Evolutionary conservation across 2,329 filamentous ascomycete genomes (phyloP).

Genomic region (Colletotrichum truncatum): DNA sequence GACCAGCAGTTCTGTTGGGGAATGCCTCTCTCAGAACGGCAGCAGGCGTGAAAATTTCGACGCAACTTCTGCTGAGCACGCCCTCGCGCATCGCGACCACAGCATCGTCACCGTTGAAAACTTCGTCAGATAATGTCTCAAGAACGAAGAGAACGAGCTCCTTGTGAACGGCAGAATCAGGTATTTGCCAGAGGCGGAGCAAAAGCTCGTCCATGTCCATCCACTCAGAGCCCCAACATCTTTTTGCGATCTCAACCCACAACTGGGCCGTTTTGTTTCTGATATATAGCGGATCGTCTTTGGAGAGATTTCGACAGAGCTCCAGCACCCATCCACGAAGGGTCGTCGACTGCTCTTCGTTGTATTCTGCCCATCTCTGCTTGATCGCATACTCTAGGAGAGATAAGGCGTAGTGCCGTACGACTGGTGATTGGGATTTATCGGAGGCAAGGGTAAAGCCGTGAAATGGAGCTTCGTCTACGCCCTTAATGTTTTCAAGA

Average conservation of each 20-base stretch:
- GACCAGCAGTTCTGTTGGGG: conserved; percentile 73
- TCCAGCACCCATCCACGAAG: conserved; percentile 82
- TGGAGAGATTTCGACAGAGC: conserved; percentile 76
- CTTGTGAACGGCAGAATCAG: conserved; percentile 72
- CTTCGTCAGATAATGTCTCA: conserved; percentile 92
- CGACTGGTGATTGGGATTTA: conserved; percentile 77
- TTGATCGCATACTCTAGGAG: conserved; percentile 90
- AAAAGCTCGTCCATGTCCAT: conserved; percentile 91
- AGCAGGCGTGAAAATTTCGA: conserved; percentile 91
- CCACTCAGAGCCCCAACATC: conserved; percentile 93
- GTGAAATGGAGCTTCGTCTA: conserved; percentile 81
- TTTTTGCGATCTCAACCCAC: conserved; percentile 94
- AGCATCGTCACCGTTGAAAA: conserved; percentile 90
- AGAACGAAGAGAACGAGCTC: conserved; percentile 89
- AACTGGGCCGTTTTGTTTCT: conserved; percentile 94
- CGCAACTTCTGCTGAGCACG: conserved; percentile 85
- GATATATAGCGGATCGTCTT: conserved; percentile 81
- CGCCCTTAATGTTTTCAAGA: conserved; percentile 85
- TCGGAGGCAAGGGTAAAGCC: conserved; percentile 86
- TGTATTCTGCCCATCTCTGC: conserved; percentile 83
- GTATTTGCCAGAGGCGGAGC: conserved; percentile 81
- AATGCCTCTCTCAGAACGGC: conserved; percentile 79
- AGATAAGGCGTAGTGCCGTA: conserved; percentile 93
- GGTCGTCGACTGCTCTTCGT: conserved; percentile 70
- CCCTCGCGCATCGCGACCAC: conserved; percentile 85